Evolutionary conservation across 805 yeast species (phyloP).

Genomic region (Saccharomycopsis sp.): DNA sequence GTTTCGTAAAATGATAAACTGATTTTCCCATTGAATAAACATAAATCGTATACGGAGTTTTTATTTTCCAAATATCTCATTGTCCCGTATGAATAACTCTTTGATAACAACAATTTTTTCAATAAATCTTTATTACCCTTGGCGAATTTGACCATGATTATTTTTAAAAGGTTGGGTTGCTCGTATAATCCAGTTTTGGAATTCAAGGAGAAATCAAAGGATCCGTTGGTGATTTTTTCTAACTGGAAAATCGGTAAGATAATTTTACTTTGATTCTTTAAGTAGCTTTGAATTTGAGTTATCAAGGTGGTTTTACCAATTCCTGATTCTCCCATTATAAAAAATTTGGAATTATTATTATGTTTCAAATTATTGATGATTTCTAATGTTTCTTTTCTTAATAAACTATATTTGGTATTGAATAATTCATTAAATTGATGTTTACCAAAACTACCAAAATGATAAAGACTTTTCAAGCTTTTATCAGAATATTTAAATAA

Average conservation of each 20-base stretch:
- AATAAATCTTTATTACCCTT: slow-evolving; percentile 35
- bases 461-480: slow-evolving; percentile 34
- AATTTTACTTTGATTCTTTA: slow-evolving; percentile 31
- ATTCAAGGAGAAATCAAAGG: slow-evolving; percentile 55
- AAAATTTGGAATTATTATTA: slow-evolving; percentile 30
- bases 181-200: slow-evolving; percentile 38
- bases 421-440: slow-evolving; percentile 62
- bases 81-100: slow-evolving; percentile 26
- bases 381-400: slow-evolving; percentile 38
- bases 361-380: slow-evolving; percentile 30
- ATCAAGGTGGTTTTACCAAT: slow-evolving; percentile 69
- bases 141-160: slow-evolving; percentile 42
- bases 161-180: slow-evolving; percentile 70
- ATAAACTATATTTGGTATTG: slow-evolving; percentile 46
- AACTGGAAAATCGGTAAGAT: slow-evolving; percentile 59
- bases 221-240: slow-evolving; percentile 55
- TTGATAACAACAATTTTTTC: slow-evolving; percentile 25
- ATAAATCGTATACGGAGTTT: slow-evolving; percentile 35
- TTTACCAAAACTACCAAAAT: slow-evolving; percentile 55
- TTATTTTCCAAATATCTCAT: slow-evolving; percentile 21
- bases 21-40: slow-evolving; percentile 19
- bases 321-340: slow-evolving; percentile 63
- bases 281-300: slow-evolving; percentile 58
- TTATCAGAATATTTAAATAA: slow-evolving; percentile 33
- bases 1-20: slow-evolving; percentile 2